Conservation (phyloP, 2,329 filamentous ascomycete genomes). For the Phialophora expanda region DNA sequence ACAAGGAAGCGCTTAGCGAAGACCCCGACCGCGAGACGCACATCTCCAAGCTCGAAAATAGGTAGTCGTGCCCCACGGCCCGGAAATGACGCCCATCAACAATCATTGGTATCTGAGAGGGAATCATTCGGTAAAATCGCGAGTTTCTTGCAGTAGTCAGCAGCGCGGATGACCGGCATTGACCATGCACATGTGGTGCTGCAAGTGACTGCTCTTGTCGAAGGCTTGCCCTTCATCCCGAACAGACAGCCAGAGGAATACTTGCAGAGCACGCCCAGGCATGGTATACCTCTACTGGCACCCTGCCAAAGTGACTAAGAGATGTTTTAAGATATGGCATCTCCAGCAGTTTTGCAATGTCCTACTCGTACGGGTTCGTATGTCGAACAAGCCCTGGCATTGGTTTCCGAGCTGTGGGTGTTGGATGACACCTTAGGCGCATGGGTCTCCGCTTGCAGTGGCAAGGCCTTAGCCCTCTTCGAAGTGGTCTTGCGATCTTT, state of each 20-base stretch:
- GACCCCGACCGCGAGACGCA: slow-evolving; percentile 14
- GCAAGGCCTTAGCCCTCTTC: neutral
- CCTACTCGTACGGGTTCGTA: neutral
- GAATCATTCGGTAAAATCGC: slow-evolving; percentile 16
- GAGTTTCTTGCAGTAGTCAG: slow-evolving; percentile 22
- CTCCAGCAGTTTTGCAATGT: neutral
- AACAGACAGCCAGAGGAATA: neutral
- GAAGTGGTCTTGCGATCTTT: neutral
- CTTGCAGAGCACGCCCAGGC: neutral
- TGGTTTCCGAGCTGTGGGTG: neutral
- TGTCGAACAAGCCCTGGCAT: neutral
- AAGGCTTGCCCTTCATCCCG: neutral
- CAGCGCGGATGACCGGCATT: slow-evolving; percentile 19
- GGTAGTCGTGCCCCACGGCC: slow-evolving; percentile 1
- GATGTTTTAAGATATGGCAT: slow-evolving; percentile 5
- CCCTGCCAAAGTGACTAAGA: neutral
- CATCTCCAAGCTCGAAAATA: slow-evolving; percentile 14
- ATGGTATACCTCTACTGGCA: neutral
- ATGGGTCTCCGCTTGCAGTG: neutral
- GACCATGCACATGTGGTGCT: slow-evolving; percentile 11
- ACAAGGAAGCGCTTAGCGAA: slow-evolving; percentile 7
- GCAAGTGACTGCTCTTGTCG: neutral
- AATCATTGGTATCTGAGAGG: slow-evolving; percentile 8
- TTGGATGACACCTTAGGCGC: neutral
- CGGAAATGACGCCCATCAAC: slow-evolving; percentile 15